These are phyloP conservation scores for Chiua virens DNA, from an alignment of 768 basidiomycete species.

Conservation along the genomic window DNA sequence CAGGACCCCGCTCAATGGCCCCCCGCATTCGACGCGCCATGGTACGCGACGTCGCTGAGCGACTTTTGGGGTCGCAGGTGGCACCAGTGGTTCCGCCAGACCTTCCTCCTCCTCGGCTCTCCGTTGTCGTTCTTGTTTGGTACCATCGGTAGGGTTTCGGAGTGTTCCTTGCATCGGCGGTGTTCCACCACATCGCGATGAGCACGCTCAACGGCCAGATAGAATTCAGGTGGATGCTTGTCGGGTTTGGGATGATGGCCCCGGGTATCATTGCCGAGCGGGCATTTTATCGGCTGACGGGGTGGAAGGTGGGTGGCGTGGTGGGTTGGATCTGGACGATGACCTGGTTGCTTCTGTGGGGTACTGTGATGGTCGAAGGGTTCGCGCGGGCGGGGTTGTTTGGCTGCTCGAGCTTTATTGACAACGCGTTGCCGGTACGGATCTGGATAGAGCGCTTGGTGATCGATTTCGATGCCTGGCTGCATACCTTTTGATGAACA, in stretches of 20 bases:
- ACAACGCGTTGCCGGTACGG: background rate
- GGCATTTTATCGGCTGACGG: constrained; percentile 18
- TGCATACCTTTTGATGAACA: background rate
- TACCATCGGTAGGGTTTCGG: constrained; percentile 49
- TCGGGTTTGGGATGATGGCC: constrained; percentile 57
- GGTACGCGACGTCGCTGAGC: constrained; percentile 31
- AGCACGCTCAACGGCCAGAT: constrained; percentile 49
- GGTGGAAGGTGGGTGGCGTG: constrained; percentile 28
- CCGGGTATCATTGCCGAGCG: constrained; percentile 51
- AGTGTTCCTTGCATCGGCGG: constrained; percentile 53
- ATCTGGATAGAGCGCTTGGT: constrained; percentile 3
- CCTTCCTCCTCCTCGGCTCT: constrained; percentile 28
- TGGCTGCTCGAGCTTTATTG: background rate
- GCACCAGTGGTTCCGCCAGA: constrained; percentile 34
- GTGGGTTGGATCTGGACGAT: too few relatives aligned
- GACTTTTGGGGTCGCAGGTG: constrained; percentile 39
- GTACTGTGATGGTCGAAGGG: constrained; percentile 22
- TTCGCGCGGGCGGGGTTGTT: constrained; percentile 10
- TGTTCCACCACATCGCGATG: constrained; percentile 52
- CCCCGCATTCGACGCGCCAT: constrained; percentile 32
- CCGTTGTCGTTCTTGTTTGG: constrained; percentile 42
- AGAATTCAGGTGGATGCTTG: constrained; percentile 38
- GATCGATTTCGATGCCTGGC: constrained; percentile 4
- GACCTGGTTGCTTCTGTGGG: constrained; percentile 26
- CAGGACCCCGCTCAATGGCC: constrained; percentile 33